Conservation (phyloP, 2,329 filamentous ascomycete species). For the Clarireedia sp. region DNA sequence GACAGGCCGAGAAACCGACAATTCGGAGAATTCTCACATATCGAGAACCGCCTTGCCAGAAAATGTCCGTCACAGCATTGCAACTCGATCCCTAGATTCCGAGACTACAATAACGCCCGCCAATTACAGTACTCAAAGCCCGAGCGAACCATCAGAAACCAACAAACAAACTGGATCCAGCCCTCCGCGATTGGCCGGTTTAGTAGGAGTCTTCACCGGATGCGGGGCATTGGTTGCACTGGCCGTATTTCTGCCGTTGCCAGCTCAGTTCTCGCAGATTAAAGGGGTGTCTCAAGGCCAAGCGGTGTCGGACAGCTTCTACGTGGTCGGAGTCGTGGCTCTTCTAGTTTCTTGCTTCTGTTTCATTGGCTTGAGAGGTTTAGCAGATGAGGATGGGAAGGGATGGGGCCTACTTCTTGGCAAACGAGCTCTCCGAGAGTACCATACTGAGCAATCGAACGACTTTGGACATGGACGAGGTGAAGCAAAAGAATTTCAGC, state of each 20-base stretch:
- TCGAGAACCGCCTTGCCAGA: conserved; percentile 14
- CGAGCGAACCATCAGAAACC: conserved; percentile 11
- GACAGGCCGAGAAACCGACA: conserved; percentile 36
- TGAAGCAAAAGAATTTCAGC: conserved; percentile 32
- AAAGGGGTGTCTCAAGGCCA: conserved; percentile 63
- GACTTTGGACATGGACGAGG: not conserved
- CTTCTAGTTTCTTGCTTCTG: conserved; percentile 67
- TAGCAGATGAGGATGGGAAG: conserved; percentile 71
- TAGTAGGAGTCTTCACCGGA: conserved; percentile 88
- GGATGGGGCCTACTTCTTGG: conserved; percentile 55
- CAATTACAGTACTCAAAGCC: conserved; percentile 32
- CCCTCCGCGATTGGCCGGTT: conserved; percentile 63
- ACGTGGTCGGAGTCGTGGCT: conserved; percentile 69
- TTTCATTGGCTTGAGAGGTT: conserved; percentile 63
- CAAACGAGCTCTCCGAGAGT: conserved; percentile 11
- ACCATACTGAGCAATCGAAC: conserved; percentile 11
- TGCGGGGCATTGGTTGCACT: conserved; percentile 84
- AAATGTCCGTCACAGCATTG: conserved; percentile 44
- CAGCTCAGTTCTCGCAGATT: conserved; percentile 65
- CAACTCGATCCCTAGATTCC: conserved; percentile 62
- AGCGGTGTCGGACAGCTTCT: conserved; percentile 79
- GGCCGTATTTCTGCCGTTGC: conserved; percentile 75
- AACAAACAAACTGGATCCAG: conserved; percentile 34
- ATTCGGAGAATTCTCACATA: conserved; percentile 17
- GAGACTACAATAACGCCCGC: conserved; percentile 69